Conservation (phyloP, 805 yeast species). For the Candida ulmi region DNA sequence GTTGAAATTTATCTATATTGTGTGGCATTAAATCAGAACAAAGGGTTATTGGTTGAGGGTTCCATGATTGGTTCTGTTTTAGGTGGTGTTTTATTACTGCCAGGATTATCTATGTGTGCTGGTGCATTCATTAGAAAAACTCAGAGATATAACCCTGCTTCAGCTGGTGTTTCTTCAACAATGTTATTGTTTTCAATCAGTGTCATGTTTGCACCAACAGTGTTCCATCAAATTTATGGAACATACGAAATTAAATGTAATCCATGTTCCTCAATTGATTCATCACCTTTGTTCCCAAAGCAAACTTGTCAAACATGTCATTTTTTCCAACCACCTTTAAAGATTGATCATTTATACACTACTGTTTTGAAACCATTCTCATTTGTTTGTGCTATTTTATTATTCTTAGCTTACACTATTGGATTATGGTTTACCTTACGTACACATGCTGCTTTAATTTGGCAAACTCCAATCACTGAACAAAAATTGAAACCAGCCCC, state of each 20-base stretch:
- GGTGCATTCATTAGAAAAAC: slow-evolving; percentile 92
- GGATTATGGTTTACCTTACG: slow-evolving; percentile 91
- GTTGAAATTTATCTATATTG: slow-evolving; percentile 91
- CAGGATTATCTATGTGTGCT: slow-evolving; percentile 96
- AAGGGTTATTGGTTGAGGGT: slow-evolving; percentile 91
- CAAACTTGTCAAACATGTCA: slow-evolving; percentile 65
- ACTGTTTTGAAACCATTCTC: slow-evolving; percentile 78
- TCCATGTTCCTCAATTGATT: slow-evolving; percentile 33
- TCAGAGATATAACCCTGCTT: slow-evolving; percentile 90
- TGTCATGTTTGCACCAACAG: slow-evolving; percentile 89
- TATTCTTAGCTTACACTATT: slow-evolving; percentile 78
- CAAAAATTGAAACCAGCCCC: slow-evolving; percentile 16
- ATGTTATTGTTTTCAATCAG: slow-evolving; percentile 88
- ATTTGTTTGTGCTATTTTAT: slow-evolving; percentile 67
- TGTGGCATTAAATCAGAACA: slow-evolving; percentile 80
- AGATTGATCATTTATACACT: slow-evolving; percentile 60
- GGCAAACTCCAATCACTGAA: slow-evolving; percentile 63
- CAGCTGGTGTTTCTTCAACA: slow-evolving; percentile 96
- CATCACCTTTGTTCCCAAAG: background rate
- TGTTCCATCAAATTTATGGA: slow-evolving; percentile 86
- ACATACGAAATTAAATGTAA: slow-evolving; percentile 72
- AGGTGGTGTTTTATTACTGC: slow-evolving; percentile 86
- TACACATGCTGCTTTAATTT: slow-evolving; percentile 94
- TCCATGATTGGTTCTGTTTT: slow-evolving; percentile 89
- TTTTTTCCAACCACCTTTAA: slow-evolving; percentile 71